Base-by-base conservation (phyloP, 2,329 filamentous ascomycete genomes). In the Sporothrix mexicana region DNA sequence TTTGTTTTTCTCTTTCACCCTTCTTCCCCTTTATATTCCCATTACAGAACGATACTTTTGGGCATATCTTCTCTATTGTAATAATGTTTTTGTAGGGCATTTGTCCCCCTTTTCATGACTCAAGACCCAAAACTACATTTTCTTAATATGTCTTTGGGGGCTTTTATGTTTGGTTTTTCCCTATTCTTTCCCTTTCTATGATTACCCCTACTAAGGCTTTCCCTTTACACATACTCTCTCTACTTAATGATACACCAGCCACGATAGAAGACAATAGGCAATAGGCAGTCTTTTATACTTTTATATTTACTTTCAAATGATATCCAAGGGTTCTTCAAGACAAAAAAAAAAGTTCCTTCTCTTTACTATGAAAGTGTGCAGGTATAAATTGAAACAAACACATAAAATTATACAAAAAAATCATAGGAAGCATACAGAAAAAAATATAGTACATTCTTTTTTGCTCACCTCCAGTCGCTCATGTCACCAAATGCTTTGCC, bases 371-470 rank as follows among this genome's bases (percentile, higher is more conserved):
- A 36, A 36, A 36, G 30, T 36, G 30, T 36, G 30, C 7, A 36
- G 30, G 30, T 36, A 36, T 49, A 25, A 49, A 49, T 49, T 13
- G 41, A 5, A 66, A 6, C 30, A n/a, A 36, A 23, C 13, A 66
- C 17, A 20, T 49, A 61, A 36, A 70, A 70, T 49, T 13, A 70
- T 62, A 49, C 55, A 70, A 47, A 70, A 51, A n/a, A 45, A 53
- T 62, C 36, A 20, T 15, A 53, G 53, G 36, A 30, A 69, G 36
- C 49, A 57, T 0, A 10, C 3, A 10, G 20, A 41, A 7, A n/a
- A 45, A 57, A 45, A 51, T 55, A 57, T 71, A 36, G 49, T 59
- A 71, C 68, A 67, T 66, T 55, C 67, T 66, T 43, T 59, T 15
- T 36, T 36, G 30, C 30, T 36, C 30, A 36, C 47, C 36, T 30